Base-by-base conservation (phyloP, 2,329 filamentous ascomycete species). In the Erysiphe pulchra region DNA sequence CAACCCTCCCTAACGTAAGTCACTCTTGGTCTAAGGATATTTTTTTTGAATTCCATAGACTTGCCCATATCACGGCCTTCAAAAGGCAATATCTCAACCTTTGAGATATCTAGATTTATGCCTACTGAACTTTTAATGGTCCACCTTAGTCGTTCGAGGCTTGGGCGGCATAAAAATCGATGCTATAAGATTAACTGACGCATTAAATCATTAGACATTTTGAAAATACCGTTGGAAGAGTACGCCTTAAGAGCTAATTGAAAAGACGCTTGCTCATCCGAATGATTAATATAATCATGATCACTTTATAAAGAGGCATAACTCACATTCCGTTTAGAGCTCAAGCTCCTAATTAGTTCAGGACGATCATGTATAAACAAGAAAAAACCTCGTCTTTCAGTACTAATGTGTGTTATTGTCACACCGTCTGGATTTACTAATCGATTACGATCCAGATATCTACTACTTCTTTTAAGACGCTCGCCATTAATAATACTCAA, bases 351-450 rank as follows among this genome's bases (percentile, higher is more conserved):
- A n/a, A 42, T 13, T 42, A 24, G 41, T 32, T 42, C 41, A 3
- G 41, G 41, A 14, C 31, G 41, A 28, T 42, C 31, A 32, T 32
- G 31, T n/a, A 42, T 11, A 20, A 20, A 42, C 41, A 42, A n/a
- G 41, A 42, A 42, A 42, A 42, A 42, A 31, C 41, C 41, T 42
- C 41, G 41, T 32, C 24, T 32, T 28, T 42, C 41, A 32, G 41
- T n/a, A 32, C 13, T n/a, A 14, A 16, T 42, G 24, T 42, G 24
- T n/a, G 41, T 31, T 14, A 42, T 5, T 16, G 31, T 14, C 24
- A 31, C 41, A 5, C 41, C 41, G 10, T 42, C 31, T 9, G 13
- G 41, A 11, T 32, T n/a, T n/a, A 32, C 13, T 13, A 42, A 31
- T 16, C 31, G 24, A 11, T 42, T 11, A 16, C 16, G 12, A 12